Evolutionary conservation across 1,284 basidiomycete genomes (phyloP), one percentile per base, ranked within the genome.

Genomic region (Cutaneotrichosporon mucoides): DNA sequence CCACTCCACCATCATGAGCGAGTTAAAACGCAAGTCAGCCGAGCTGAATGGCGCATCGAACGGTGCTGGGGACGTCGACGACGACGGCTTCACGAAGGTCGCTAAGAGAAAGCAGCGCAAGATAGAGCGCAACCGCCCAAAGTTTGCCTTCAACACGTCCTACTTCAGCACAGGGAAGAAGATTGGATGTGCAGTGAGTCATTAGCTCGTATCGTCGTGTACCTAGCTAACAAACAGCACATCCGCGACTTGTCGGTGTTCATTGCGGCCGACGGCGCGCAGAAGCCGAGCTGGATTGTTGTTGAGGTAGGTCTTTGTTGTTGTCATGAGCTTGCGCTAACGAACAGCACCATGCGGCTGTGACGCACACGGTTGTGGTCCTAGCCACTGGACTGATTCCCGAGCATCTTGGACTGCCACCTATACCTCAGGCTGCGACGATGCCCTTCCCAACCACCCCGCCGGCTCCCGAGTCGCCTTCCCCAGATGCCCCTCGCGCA

Each of bases 231-330:
- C 60, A 47, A 36, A 10, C 66, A 94, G 91, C 90, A 93, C 71
- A 82, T 94, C 35, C 84, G 92, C 16, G 92, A 95, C 70, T 80
- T 95, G 37, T 82, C 88, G 4, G 78, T 95, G 3, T 88, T 91
- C 68, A 80, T 94, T 47, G 78, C 87, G n/a, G 87, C 88, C 0
- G 90, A 93, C 67, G 37, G 15, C 6, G 86, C 85, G 5, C 86
- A 88, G 33, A 86, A 87, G 2, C 87, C 88, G 0, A 85, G 85
- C 54, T 96, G 91, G 90, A 82, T 95, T 35, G 82, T 85, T 59
- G 83, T 92, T 45, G 88, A 92, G 75, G 91, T 90, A 54, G 47
- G 82, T 68, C 15, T 46, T 6, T 37, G 36, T 6, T 10, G 38
- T 24, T 7, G 7, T 11, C 24, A 24, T 24, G 24, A 24, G n/a